These are phyloP conservation scores for Mycosphaerella arachidis DNA, from an alignment of 2,329 filamentous ascomycete species.

Conservation along the genomic window DNA sequence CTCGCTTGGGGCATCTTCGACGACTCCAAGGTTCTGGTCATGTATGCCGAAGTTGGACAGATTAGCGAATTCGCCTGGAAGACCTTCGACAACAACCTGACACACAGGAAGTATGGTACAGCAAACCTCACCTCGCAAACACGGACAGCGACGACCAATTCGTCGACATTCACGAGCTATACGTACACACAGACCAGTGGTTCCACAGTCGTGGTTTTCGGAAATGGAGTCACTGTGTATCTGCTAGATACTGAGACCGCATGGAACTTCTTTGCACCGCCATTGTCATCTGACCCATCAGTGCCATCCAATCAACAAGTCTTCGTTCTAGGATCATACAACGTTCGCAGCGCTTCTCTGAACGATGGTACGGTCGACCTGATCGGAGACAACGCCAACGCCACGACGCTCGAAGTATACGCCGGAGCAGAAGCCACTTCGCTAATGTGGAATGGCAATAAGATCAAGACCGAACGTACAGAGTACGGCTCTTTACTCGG, in stretches of 20 bases:
- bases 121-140: conserved; percentile 7
- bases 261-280: conserved; percentile 55
- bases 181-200: conserved; percentile 17
- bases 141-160: background rate
- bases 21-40: conserved; percentile 8
- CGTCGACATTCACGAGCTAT: conserved; percentile 11
- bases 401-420: conserved; percentile 38
- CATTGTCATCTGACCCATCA: conserved; percentile 44
- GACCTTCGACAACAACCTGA: conserved; percentile 1
- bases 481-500: conserved; percentile 37
- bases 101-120: conserved; percentile 8
- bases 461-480: conserved; percentile 30
- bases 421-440: conserved; percentile 33
- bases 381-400: conserved; percentile 38
- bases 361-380: conserved; percentile 24
- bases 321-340: conserved; percentile 40
- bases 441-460: conserved; percentile 38
- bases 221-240: conserved; percentile 48
- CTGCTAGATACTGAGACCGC: conserved; percentile 52
- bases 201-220: conserved; percentile 44
- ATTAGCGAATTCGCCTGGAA: conserved; percentile 19
- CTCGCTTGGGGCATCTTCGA: conserved; percentile 43
- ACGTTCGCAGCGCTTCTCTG: conserved; percentile 10
- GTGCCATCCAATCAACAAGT: conserved; percentile 44
- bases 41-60: conserved; percentile 14